Evolutionary conservation across 2,329 filamentous ascomycete species (phyloP), one percentile per base, ranked within the genome.

Genomic region (Pezicula radicicola): DNA sequence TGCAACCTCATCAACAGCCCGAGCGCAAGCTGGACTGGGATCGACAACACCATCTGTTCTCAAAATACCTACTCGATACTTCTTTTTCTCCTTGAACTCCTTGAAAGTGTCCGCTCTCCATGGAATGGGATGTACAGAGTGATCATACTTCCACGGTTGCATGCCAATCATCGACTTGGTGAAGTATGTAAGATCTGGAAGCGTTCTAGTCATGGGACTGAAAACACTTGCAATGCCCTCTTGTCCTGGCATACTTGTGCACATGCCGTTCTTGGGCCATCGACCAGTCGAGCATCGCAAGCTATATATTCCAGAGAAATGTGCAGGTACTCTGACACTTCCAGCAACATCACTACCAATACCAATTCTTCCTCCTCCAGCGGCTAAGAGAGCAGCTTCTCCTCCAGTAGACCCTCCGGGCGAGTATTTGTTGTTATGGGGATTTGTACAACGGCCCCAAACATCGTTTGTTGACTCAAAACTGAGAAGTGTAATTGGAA

Each of bases 341-440:
- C 93, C 92, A 13, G 91, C 92, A 15, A 97, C 91, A 68, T 96
- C 92, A 45, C 88, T 92, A 9, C 92, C 93, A 59, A 97, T 87
- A 39, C 92, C 92, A 54, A 97, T 95, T 37, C 91, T 80, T 43
- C 90, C 91, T 36, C 85, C 86, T 18, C 85, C 86, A 45, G 91
- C 80, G 1, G 92, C 92, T 4, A 97, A 75, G 3, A 97, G 74
- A 0, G 92, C 91, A 5, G 81, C 81, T 70, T 97, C 93, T 27
- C 66, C 66, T 16, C 65, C 66, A 1, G 91, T 96, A 1, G 89
- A 94, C 16, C 93, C 93, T 19, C 93, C 93, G 0, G 92, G 91
- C 0, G 89, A 91, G 73, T 95, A 96, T 37, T 81, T 83, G n/a
- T 72, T 71, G 65, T 91, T 91, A 70, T 96, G 90, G 0, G 92